Base-by-base conservation (phyloP, 805 yeast genomes). In the Diddensiella santjacobensis region DNA sequence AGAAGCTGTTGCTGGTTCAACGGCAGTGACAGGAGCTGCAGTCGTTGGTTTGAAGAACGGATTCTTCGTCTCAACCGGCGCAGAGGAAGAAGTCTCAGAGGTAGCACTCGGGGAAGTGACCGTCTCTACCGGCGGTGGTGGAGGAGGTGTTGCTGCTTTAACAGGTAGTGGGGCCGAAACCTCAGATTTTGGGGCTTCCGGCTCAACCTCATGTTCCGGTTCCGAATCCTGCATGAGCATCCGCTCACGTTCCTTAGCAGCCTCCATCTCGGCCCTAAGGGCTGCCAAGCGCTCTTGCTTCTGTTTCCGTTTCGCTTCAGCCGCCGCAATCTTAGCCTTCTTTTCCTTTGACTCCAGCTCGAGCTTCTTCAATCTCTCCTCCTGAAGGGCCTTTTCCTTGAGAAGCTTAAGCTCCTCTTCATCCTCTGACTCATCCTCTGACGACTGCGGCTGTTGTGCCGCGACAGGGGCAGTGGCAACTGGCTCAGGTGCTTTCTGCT, bases 401-500 rank as follows among this genome's bases (percentile, higher is more conserved):
- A 58, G 22, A 42, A 59, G 56, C 47, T 71, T 77, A 19, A 66
- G 70, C 29, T 61, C 72, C 26, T 56, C 64, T 22, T 56, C 64
- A 22, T 64, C 68, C 37, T 68, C 71, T 4, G 42, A 47, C 17
- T 37, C 50, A 31, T 54, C 48, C 41, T 37, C 18, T 29, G 47
- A n/a, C 48, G 48, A 3, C 44, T 41, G 22, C 8, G 48, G 40
- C 5, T 49, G 42, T 20, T 52, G 26, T 44, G 49, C 44, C 31
- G 51, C 37, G 5, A 19, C 29, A 40, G 42, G 44, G 31, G 40
- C 47, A 19, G 49, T 40, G 13, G 52, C 48, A 6, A 38, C 41
- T 4, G 51, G 30, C 15, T 54, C 45, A 11, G 22, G 13, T 17
- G 38, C 44, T 8, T 40, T 43, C 20, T 47, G 44, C 10, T 49